A percentile compares a stretch with the other conserved stretches of the same genome.
These are phyloP conservation scores for Starmera quercuum DNA, from an alignment of 805 yeast species.

Conservation along the genomic window DNA sequence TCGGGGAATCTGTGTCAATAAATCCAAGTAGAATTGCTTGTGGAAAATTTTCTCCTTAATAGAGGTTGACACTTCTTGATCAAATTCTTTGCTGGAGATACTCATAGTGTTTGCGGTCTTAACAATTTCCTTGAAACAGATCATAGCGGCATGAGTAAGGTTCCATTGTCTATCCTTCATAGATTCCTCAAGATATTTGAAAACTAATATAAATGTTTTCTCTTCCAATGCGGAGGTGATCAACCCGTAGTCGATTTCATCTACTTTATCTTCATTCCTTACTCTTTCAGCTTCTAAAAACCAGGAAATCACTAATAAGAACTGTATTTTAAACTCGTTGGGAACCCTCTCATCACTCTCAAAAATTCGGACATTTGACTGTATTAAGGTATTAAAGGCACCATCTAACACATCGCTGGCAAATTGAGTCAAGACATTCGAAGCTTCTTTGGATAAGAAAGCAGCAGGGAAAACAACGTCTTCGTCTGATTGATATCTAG, in stretches of 20 bases:
- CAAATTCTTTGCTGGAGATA: conserved; percentile 32
- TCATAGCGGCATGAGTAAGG: conserved; percentile 62
- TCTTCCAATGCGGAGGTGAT: conserved; percentile 54
- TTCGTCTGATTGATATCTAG: conserved; percentile 19
- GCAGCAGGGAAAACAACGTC: conserved; percentile 23
- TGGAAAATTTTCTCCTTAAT: conserved; percentile 65
- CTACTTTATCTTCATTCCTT: conserved; percentile 17
- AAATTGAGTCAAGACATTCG: conserved; percentile 32
- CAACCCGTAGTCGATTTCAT: conserved; percentile 31
- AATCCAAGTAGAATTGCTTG: conserved; percentile 48
- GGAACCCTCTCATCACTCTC: conserved; percentile 25
- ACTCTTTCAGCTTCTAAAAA: conserved; percentile 58
- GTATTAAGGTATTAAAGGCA: conserved; percentile 62
- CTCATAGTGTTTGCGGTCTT: conserved; percentile 34
- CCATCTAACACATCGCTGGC: conserved; percentile 60
- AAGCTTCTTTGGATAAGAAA: conserved; percentile 20
- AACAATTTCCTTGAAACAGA: conserved; percentile 58
- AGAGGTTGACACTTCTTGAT: conserved; percentile 46
- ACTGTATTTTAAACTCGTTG: conserved; percentile 26
- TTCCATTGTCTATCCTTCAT: conserved; percentile 41
- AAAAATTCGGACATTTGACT: conserved; percentile 40
- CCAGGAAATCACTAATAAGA: conserved; percentile 64
- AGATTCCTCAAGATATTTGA: conserved; percentile 30
- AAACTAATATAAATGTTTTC: conserved; percentile 46
- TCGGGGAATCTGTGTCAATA: conserved; percentile 53